Evolutionary conservation across 2,329 filamentous ascomycete species (phyloP).

Genomic region (Cephalotrichum gorgonifer): DNA sequence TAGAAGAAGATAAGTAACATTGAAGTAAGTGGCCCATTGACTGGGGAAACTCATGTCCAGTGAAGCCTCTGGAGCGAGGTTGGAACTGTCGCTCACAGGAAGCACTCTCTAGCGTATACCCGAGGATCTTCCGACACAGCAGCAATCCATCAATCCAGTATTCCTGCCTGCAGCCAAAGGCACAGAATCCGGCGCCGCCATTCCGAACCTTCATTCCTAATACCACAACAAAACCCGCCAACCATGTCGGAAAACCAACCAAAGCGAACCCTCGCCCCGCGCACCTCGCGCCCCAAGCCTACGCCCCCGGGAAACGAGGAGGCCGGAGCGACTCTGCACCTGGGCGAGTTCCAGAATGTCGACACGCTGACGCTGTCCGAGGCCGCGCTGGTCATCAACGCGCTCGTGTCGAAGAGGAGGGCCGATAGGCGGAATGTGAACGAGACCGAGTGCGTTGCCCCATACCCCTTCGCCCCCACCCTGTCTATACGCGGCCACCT

Average conservation of each 20-base stretch:
- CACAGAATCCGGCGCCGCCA: no score
- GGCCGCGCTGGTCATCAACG: constrained; percentile 83
- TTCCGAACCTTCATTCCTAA: background rate
- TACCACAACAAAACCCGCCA: background rate
- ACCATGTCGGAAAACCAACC: background rate
- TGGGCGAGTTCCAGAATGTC: constrained; percentile 89
- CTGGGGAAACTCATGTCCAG: no score
- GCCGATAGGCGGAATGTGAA: constrained; percentile 73
- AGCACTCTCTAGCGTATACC: no score
- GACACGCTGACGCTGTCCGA: constrained; percentile 89
- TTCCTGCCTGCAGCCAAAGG: no score
- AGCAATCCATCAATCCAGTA: no score
- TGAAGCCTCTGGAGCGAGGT: no score
- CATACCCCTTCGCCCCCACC: background rate
- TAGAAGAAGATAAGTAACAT: no score
- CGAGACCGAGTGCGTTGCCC: constrained; percentile 62
- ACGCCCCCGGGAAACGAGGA: constrained; percentile 73
- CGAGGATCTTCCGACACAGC: no score
- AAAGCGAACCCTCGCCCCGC: background rate
- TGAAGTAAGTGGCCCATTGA: no score
- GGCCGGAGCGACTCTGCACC: constrained; percentile 67
- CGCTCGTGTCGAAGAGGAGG: constrained; percentile 70
- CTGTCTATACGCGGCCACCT: background rate
- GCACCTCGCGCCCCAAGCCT: constrained; percentile 57
- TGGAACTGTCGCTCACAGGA: no score